Evolutionary conservation across 345 rosid species (phyloP).

Genomic region (Citrus cavaleriei): DNA sequence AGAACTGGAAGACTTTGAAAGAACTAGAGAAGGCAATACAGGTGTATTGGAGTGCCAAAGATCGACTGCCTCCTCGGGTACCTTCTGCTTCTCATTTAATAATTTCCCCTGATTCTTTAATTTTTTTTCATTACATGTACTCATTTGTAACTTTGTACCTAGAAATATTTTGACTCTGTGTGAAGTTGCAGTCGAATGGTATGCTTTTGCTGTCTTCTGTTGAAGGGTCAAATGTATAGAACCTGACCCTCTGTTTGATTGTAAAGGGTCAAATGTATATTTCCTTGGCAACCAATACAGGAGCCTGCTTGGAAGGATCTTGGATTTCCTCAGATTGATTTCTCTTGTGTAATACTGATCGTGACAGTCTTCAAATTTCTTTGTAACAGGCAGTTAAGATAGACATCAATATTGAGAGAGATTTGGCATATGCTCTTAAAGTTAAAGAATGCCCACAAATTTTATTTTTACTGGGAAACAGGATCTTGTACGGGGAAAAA

Average conservation of each 20-base stretch:
- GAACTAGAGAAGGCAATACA: constrained; percentile 82
- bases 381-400: constrained; percentile 72
- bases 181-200: not conserved
- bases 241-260: not conserved
- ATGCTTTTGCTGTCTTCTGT: not conserved
- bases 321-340: constrained; percentile 12
- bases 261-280: not conserved
- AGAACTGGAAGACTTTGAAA: constrained; percentile 84
- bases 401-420: constrained; percentile 84
- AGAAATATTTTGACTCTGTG: not conserved
- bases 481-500: constrained; percentile 71
- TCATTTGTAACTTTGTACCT: not conserved
- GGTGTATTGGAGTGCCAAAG: constrained; percentile 78
- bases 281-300: not conserved
- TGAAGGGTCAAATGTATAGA: not conserved
- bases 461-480: constrained; percentile 70
- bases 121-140: not conserved
- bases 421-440: constrained; percentile 91
- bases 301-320: not conserved
- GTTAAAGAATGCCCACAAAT: constrained; percentile 78
- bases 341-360: not conserved
- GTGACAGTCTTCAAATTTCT: constrained; percentile 4
- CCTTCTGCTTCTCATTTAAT: not conserved
- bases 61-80: constrained; percentile 93
- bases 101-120: not conserved